A percentile compares a stretch with the other conserved stretches of the same genome.
Conservation (phyloP, 352 stramenopile genomes). For the Phytophthora parvispora region DNA sequence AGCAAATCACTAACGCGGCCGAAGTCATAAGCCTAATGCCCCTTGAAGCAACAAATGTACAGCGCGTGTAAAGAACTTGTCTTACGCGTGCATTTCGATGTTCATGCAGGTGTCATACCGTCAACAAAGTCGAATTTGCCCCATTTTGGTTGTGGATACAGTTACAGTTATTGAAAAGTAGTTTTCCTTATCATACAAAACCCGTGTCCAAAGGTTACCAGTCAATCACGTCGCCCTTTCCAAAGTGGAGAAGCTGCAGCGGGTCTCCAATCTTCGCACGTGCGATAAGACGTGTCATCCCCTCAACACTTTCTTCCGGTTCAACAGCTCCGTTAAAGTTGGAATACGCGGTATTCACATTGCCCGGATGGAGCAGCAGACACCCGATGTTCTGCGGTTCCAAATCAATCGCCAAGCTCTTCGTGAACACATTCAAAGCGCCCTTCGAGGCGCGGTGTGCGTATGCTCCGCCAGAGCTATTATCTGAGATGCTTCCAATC, state of each 20-base stretch:
- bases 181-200: too few species aligned
- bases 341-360: slow-evolving; percentile 58
- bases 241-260: slow-evolving; percentile 53
- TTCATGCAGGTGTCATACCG: too few species aligned
- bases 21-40: too few species aligned
- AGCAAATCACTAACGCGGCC: too few species aligned
- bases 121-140: too few species aligned
- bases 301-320: slow-evolving; percentile 48
- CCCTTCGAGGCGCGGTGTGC: slow-evolving; percentile 78
- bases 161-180: neutral
- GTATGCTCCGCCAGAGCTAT: slow-evolving; percentile 45
- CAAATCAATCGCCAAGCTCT: slow-evolving; percentile 59
- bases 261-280: slow-evolving; percentile 43
- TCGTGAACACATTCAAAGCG: slow-evolving; percentile 76
- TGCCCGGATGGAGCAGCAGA: slow-evolving; percentile 60
- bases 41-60: too few species aligned
- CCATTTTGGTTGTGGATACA: too few species aligned
- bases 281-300: slow-evolving; percentile 44
- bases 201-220: too few species aligned
- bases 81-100: too few species aligned
- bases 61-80: too few species aligned
- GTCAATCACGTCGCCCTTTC: slow-evolving; percentile 59
- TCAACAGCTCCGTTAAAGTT: slow-evolving; percentile 39
- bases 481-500: slow-evolving; percentile 60
- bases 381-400: slow-evolving; percentile 49